phyloP scores from a whole-genome alignment of 305 asterid genomes.

The Lippia alba region DNA sequence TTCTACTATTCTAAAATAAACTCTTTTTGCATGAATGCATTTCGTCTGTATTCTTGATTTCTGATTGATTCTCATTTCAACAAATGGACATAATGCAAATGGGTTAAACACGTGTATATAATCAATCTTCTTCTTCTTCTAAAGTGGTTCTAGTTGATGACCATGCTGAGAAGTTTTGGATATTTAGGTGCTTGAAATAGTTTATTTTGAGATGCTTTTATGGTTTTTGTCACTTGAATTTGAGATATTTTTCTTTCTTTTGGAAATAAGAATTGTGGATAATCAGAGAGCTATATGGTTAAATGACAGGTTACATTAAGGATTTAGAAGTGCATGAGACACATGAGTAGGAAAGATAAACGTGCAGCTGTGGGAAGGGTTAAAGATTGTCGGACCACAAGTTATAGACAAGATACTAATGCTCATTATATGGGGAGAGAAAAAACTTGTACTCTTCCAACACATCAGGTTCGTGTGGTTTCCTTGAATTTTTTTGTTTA shows the following conservation, averaged over 20 bases:
- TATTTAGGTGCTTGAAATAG: too few relatives aligned
- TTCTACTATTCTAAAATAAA: too few relatives aligned
- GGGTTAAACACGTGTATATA: slow-evolving; percentile 7
- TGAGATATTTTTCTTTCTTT: background rate
- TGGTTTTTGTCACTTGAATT: background rate
- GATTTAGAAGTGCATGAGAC: slow-evolving; percentile 80
- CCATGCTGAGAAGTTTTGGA: slow-evolving; percentile 9
- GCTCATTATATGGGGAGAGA: slow-evolving; percentile 58
- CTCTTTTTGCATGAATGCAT: too few relatives aligned
- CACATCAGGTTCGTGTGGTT: slow-evolving; percentile 73
- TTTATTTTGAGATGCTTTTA: slow-evolving; percentile 16
- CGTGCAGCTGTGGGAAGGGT: slow-evolving; percentile 87
- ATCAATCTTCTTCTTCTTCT: background rate
- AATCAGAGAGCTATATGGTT: slow-evolving; percentile 30
- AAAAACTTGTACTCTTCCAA: slow-evolving; percentile 79
- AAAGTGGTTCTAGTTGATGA: slow-evolving; percentile 13
- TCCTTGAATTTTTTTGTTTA: background rate
- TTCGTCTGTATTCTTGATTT: too few relatives aligned
- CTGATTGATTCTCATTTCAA: background rate
- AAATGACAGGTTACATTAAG: slow-evolving; percentile 78
- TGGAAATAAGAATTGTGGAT: slow-evolving; percentile 26
- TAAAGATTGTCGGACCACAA: slow-evolving; percentile 81
- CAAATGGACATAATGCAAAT: slow-evolving; percentile 14
- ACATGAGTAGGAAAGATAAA: slow-evolving; percentile 78
- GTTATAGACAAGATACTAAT: slow-evolving; percentile 83